Percentiles rank a stretch among this genome's conserved stretches.
phyloP scores from a whole-genome alignment of 306 rosid genomes.

The Senna tora region DNA sequence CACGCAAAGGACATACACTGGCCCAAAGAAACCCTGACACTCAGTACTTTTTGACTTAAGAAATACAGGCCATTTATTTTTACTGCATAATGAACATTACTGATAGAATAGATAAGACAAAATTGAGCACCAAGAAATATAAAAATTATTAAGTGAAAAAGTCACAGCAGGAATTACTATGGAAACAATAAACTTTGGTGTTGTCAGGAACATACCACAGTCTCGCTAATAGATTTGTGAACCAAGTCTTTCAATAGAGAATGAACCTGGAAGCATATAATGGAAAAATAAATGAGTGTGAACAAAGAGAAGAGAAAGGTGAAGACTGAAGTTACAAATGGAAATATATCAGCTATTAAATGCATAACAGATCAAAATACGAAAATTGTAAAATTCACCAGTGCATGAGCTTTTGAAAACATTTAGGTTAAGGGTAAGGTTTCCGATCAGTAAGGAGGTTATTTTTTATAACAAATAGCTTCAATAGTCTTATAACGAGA shows the following conservation, averaged over 20 bases:
- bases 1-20: neutral
- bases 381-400: neutral
- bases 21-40: neutral
- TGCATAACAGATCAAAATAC: neutral
- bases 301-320: neutral
- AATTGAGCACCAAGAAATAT: slow-evolving; percentile 23
- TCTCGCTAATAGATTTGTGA: slow-evolving; percentile 82
- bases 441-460: slow-evolving; percentile 12
- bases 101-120: neutral
- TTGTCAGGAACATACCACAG: slow-evolving; percentile 57
- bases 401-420: neutral
- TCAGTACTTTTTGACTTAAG: neutral
- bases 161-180: slow-evolving; percentile 9
- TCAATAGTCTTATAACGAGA: neutral
- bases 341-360: neutral
- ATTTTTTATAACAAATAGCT: neutral
- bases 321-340: neutral
- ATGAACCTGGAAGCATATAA: slow-evolving; percentile 64
- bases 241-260: slow-evolving; percentile 69
- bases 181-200: slow-evolving; percentile 24
- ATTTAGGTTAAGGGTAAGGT: neutral
- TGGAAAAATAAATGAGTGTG: slow-evolving; percentile 30
- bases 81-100: neutral
- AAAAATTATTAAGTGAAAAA: neutral
- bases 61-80: neutral